phyloP scores from a whole-genome alignment of 805 yeast species.

The Metschnikowia baotianmanensis region DNA sequence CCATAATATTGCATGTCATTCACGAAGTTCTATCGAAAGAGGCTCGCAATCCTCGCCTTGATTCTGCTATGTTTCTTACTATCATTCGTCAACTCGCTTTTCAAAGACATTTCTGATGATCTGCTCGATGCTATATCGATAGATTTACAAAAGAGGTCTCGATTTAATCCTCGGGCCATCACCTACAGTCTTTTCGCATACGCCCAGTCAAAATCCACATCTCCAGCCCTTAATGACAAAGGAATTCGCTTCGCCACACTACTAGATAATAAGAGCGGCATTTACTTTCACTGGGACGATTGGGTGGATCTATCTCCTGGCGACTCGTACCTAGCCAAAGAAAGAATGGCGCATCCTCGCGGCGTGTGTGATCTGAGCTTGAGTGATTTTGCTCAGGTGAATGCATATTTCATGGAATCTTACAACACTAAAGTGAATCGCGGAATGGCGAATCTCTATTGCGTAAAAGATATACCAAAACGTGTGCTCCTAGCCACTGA shows the following conservation, averaged over 20 bases:
- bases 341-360: slow-evolving; percentile 16
- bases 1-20: slow-evolving; percentile 7
- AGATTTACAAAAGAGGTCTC: slow-evolving; percentile 21
- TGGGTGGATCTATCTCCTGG: slow-evolving; percentile 34
- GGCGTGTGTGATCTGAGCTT: slow-evolving; percentile 27
- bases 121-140: slow-evolving; percentile 24
- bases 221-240: not conserved
- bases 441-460: slow-evolving; percentile 35
- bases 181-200: slow-evolving; percentile 11
- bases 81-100: slow-evolving; percentile 12
- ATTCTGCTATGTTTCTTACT: slow-evolving; percentile 10
- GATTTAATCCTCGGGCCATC: slow-evolving; percentile 27
- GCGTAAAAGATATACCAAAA: slow-evolving; percentile 29
- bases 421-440: slow-evolving; percentile 32
- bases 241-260: slow-evolving; percentile 3
- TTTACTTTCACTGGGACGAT: slow-evolving; percentile 42
- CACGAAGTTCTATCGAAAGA: slow-evolving; percentile 17
- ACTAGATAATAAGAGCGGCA: slow-evolving; percentile 18
- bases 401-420: slow-evolving; percentile 35
- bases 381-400: slow-evolving; percentile 25
- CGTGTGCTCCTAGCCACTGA: slow-evolving; percentile 27
- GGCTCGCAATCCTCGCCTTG: slow-evolving; percentile 11
- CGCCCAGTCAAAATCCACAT: slow-evolving; percentile 7
- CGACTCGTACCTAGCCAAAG: slow-evolving; percentile 18
- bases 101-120: slow-evolving; percentile 22